Percentiles rank a stretch among this genome's conserved stretches.
These are phyloP conservation scores for Nitzschia palea DNA, from an alignment of 108 stramenopile species.

Conservation along the genomic window DNA sequence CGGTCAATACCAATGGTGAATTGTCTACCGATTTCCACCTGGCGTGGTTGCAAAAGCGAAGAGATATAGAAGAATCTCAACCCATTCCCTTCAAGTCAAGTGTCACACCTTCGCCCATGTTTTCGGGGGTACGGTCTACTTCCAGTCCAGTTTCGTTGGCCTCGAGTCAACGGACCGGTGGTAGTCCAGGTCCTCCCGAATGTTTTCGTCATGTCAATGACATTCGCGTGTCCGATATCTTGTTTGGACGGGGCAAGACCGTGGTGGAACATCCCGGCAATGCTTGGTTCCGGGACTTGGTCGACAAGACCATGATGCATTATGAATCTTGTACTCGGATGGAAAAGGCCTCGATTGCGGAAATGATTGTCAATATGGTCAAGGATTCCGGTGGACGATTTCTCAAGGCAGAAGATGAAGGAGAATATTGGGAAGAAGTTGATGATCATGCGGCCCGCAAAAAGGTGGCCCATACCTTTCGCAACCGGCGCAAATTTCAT, in stretches of 20 bases:
- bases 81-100: not conserved
- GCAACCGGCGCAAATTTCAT: conserved; percentile 17
- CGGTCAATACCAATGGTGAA: conserved; percentile 6
- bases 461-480: conserved; percentile 27
- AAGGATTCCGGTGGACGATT: conserved; percentile 25
- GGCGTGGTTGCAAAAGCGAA: conserved; percentile 19
- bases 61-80: conserved; percentile 1
- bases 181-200: too few species aligned
- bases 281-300: conserved; percentile 16
- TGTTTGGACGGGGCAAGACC: conserved; percentile 17
- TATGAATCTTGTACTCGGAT: conserved; percentile 2
- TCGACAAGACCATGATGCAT: conserved; percentile 6
- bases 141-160: too few species aligned
- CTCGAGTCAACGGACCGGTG: too few species aligned
- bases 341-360: conserved; percentile 24
- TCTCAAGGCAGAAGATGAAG: conserved; percentile 26
- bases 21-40: conserved; percentile 14
- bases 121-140: too few species aligned
- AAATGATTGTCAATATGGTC: conserved; percentile 29
- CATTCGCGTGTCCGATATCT: conserved; percentile 5
- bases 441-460: conserved; percentile 20
- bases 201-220: not conserved
- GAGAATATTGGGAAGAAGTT: conserved; percentile 18
- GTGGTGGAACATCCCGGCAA: conserved; percentile 29
- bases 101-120: too few species aligned